Base-by-base conservation (phyloP, 108 stramenopile genomes). In the Cyclotella atomus region DNA sequence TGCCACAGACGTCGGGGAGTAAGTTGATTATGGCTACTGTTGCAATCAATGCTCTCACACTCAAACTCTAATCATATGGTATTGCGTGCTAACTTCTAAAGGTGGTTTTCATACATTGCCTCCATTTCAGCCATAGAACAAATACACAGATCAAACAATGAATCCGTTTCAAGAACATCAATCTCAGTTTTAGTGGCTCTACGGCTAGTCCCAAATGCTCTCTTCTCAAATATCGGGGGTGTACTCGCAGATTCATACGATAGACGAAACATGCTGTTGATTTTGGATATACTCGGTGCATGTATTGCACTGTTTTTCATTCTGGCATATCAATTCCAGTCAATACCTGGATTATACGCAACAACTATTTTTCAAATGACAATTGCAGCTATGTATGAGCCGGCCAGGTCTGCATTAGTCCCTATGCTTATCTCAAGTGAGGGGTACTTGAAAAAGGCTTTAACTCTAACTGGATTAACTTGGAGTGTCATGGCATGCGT, bases 401-500 rank as follows among this genome's bases (percentile, higher is more conserved):
- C 92, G 12, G 62, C 73, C 49, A 65, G 82, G 17, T 47, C 66
- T 41, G 65, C 88, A 6, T 82, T 93, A 0, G 28, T 90, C 10
- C 89, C 92, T 0, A 70, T 85, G 78, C 38, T 93, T 25, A 81
- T 90, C 9, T 9, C 27, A 24, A 71, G 79, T n/a, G 86, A 90
- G 65, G 70, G 71, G 7, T 24, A 53, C 45, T 21, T 93, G 70
- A 86, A 89, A 80, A 85, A 84, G 33, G 89, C 89, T 38, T 80
- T 85, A 12, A 90, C 85, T n/a, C 32, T 93, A 28, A 33, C 70
- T 7, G 88, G 83, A 21, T 45, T 90, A 60, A 57, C 88, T 14
- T 88, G 85, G 84, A 77, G 76, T 43, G 49, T 80, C 4, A 89
- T 93, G 84, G 73, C 83, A 14, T 79, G 89, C 38, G 61, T 93